phyloP scores from a whole-genome alignment of 129 eudicot species.

The Sambucus nigra region DNA sequence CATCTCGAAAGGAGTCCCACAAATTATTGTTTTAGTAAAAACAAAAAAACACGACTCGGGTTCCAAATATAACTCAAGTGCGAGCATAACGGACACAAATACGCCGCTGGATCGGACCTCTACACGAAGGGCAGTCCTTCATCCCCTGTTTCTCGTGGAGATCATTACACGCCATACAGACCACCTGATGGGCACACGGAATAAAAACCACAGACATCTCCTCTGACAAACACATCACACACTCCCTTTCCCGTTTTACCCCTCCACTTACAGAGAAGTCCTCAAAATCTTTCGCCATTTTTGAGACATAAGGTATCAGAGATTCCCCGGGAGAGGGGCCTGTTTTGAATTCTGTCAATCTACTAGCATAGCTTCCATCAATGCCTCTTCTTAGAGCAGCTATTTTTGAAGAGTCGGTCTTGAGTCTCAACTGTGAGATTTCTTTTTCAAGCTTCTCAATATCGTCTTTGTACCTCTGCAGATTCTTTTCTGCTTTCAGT shows the following conservation, averaged over 20 bases:
- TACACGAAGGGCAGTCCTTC: constrained; percentile 93
- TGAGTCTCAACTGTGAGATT: constrained; percentile 55
- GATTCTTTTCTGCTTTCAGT: constrained; percentile 55
- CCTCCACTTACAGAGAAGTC: constrained; percentile 33
- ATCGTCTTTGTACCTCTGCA: constrained; percentile 57
- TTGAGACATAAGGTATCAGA: constrained; percentile 18
- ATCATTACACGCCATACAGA: constrained; percentile 73
- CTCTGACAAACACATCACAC: constrained; percentile 91
- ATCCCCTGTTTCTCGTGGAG: constrained; percentile 86
- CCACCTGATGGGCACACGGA: constrained; percentile 93
- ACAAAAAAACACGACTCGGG: constrained; percentile 13
- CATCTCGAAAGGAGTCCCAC: constrained; percentile 10
- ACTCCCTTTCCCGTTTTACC: constrained; percentile 84
- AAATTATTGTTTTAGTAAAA: constrained; percentile 8
- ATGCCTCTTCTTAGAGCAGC: constrained; percentile 78
- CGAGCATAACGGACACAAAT: constrained; percentile 58
- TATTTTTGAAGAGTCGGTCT: constrained; percentile 68
- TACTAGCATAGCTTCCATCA: constrained; percentile 70
- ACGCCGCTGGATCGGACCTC: constrained; percentile 58
- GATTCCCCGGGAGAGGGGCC: constrained; percentile 26
- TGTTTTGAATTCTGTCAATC: constrained; percentile 26
- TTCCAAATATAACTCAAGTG: constrained; percentile 26
- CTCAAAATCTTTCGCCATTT: constrained; percentile 17
- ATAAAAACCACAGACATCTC: constrained; percentile 91
- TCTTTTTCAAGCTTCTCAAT: constrained; percentile 63